Evolutionary conservation across 345 rosid species (phyloP).

Genomic region (Dipteronia dyeriana): DNA sequence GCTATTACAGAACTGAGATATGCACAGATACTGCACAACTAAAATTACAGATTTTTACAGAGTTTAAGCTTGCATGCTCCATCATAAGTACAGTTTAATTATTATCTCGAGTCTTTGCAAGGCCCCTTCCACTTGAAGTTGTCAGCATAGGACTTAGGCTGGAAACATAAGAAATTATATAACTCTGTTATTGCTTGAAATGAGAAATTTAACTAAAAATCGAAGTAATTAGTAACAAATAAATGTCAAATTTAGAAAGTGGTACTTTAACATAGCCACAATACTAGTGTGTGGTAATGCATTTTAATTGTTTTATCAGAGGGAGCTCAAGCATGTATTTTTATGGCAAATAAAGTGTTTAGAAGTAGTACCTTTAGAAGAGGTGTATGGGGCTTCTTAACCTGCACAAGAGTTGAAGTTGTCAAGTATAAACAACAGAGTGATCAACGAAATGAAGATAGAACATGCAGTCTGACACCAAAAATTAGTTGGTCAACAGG

Average conservation of each 20-base stretch:
- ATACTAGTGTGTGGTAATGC: too few species aligned
- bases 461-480: neutral
- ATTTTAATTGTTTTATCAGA: too few species aligned
- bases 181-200: neutral
- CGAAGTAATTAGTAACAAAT: neutral
- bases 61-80: neutral
- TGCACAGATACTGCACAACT: neutral
- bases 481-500: neutral
- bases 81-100: neutral
- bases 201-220: neutral
- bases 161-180: constrained; percentile 21
- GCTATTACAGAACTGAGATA: neutral
- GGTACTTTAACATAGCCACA: too few species aligned
- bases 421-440: neutral
- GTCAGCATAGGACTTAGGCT: constrained; percentile 84
- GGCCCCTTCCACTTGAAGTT: constrained; percentile 94
- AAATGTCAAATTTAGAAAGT: neutral
- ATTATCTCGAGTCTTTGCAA: constrained; percentile 33
- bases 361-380: constrained; percentile 45
- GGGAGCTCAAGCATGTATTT: neutral
- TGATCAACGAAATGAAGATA: neutral
- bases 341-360: neutral
- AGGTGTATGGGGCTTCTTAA: constrained; percentile 73
- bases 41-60: neutral
- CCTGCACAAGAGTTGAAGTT: constrained; percentile 45